These are phyloP conservation scores for Biscogniauxia sp. DNA, from an alignment of 2,329 filamentous ascomycete species.

Conservation along the genomic window DNA sequence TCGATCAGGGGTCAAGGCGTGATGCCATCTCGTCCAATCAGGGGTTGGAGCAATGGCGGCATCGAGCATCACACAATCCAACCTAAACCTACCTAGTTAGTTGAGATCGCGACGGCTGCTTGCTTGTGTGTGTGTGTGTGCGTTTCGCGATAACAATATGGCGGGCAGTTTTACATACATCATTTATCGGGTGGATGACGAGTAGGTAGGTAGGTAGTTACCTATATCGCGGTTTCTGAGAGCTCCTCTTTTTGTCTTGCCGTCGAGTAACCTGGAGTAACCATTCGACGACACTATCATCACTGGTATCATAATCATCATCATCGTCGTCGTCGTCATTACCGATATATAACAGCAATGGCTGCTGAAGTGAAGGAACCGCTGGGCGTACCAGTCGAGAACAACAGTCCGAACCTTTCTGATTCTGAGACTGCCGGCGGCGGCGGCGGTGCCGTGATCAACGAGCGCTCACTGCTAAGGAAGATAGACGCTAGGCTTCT, in stretches of 20 bases:
- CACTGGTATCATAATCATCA: too few relatives aligned
- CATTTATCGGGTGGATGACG: too few relatives aligned
- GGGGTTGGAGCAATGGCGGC: constrained; percentile 2
- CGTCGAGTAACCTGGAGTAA: not conserved
- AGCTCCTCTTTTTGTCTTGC: not conserved
- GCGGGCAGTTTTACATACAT: too few relatives aligned
- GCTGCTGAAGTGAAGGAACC: constrained; percentile 14
- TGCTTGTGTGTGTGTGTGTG: too few relatives aligned
- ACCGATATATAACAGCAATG: constrained; percentile 6
- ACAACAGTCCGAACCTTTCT: constrained; percentile 13
- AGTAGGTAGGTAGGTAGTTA: too few relatives aligned
- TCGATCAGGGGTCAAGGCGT: constrained; percentile 8
- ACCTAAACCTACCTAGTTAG: too few relatives aligned
- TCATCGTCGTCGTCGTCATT: too few relatives aligned
- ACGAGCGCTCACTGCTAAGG: constrained; percentile 56
- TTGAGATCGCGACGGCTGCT: too few relatives aligned
- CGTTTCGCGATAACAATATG: too few relatives aligned
- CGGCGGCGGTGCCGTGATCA: constrained; percentile 32
- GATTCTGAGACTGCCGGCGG: constrained; percentile 21
- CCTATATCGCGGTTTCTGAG: too few relatives aligned
- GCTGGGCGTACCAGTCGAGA: constrained; percentile 6
- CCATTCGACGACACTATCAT: too few relatives aligned
- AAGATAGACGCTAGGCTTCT: constrained; percentile 54
- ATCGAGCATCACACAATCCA: not conserved
- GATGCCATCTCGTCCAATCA: constrained; percentile 17